These are phyloP conservation scores for Lasiosphaeria miniovina DNA, from an alignment of 495 filamentous ascomycete genomes.

Conservation along the genomic window DNA sequence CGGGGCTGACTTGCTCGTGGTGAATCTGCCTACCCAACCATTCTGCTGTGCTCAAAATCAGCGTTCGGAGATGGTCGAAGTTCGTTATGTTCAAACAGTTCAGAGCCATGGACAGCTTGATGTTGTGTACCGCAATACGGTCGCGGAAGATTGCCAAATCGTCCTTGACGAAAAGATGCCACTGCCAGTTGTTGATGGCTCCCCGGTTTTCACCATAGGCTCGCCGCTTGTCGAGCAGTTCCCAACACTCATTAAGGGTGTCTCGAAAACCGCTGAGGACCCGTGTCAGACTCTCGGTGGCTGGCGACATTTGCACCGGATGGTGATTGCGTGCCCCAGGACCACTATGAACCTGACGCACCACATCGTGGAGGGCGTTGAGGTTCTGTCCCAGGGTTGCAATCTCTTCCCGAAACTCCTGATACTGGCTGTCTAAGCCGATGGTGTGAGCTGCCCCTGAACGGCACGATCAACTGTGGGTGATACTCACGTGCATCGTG, in stretches of 20 bases:
- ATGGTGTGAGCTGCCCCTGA: background rate
- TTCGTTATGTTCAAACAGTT: background rate
- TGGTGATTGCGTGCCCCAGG: background rate
- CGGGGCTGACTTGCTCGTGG: background rate
- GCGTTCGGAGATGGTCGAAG: background rate
- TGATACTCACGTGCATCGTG: conserved; percentile 10
- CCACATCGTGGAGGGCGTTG: background rate
- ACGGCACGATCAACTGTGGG: background rate
- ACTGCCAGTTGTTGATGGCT: conserved; percentile 5
- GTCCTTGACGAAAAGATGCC: conserved; percentile 17
- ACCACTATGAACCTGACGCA: background rate
- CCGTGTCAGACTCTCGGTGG: background rate
- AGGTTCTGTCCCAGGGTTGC: background rate
- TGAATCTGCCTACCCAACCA: background rate
- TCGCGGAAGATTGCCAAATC: conserved; percentile 18
- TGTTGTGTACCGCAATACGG: conserved; percentile 17
- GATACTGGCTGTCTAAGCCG: background rate
- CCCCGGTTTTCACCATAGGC: background rate
- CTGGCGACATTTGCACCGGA: background rate
- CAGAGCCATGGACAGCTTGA: conserved; percentile 17
- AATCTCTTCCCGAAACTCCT: background rate
- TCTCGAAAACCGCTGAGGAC: background rate
- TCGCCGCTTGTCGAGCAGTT: background rate
- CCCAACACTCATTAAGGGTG: background rate
- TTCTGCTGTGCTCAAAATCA: background rate